Evolutionary conservation across 1,284 basidiomycete genomes (phyloP), one percentile per base, ranked within the genome.

Genomic region (Ustilago crameri): DNA sequence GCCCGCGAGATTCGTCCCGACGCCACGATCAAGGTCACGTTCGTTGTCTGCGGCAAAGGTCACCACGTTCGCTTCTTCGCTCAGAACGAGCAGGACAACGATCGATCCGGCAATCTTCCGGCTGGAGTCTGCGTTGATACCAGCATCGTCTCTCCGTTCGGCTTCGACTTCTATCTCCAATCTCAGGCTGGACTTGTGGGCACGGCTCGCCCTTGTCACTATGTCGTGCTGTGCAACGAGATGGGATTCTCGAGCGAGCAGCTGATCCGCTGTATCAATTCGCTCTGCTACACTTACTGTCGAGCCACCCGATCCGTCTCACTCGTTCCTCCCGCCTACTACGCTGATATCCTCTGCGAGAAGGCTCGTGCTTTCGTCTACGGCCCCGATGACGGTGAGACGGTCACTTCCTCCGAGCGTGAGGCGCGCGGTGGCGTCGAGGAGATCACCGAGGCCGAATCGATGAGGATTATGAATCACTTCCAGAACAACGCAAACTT

Each of bases 41-140:
- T 71, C 46, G 42, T 79, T 26, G 56, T 79, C 14, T 71, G 70
- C 52, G 62, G 57, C 30, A 78, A 78, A 41, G 51, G 79, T 15
- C 85, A 86, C 74, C 81, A 84, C 64, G 83, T 85, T 55, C 75
- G 85, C 34, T 85, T 86, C 81, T 85, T 85, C 56, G 79, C 83
- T 9, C 47, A 70, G 17, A 70, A 80, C 50, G 37, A 55, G 0
- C n/a, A 34, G 8, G 84, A 85, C 55, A 58, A 22, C 17, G 85
- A 58, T 27, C 66, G 82, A 22, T 84, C 82, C 9, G 84, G 91
- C 76, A 86, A 86, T 61, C 76, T 86, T 34, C 83, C 84, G 26
- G 74, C 83, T 17, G 81, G 77, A 5, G 73, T 67, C 5, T 68
- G 74, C 9, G 84, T 86, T 50, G 86, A 86, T 70, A 59, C 44